A percentile compares a stretch with the other conserved stretches of the same genome.
These are phyloP conservation scores for Rhizophlyctis rosea DNA, from an alignment of 192 early-diverging fungal species.

Conservation along the genomic window DNA sequence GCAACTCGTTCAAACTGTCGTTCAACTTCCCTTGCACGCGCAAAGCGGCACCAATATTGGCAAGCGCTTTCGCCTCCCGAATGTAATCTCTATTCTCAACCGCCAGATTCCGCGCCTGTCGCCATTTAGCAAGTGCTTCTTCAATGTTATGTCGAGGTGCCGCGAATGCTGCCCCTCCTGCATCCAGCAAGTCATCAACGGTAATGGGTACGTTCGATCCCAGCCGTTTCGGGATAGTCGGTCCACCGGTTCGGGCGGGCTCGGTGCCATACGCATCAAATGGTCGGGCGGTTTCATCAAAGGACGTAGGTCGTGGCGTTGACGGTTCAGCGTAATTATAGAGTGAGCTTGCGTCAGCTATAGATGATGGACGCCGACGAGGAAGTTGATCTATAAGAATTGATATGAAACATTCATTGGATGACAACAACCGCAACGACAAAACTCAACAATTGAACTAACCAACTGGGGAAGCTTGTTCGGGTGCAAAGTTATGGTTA, in stretches of 20 bases:
- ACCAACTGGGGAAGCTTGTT: not conserved
- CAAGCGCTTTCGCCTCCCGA: conserved; percentile 29
- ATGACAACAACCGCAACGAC: not conserved
- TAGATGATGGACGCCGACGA: conserved; percentile 7
- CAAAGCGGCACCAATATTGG: conserved; percentile 37
- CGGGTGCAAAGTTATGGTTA: not conserved
- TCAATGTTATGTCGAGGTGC: conserved; percentile 27
- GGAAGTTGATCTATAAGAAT: not conserved
- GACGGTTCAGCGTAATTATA: not conserved
- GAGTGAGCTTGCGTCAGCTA: not conserved
- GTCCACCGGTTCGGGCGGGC: conserved; percentile 17
- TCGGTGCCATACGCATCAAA: too few species aligned
- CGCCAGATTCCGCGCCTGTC: conserved; percentile 33
- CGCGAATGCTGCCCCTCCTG: conserved; percentile 22
- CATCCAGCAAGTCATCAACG: conserved; percentile 26
- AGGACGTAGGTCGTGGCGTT: conserved; percentile 1
- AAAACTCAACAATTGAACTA: too few species aligned
- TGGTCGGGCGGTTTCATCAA: not conserved
- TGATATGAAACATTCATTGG: not conserved
- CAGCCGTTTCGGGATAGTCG: conserved; percentile 26
- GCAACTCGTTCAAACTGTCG: conserved; percentile 31
- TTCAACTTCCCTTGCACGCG: conserved; percentile 26
- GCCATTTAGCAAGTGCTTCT: conserved; percentile 38
- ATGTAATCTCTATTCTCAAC: conserved; percentile 37
- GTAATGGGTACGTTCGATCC: conserved; percentile 16